Conservation (phyloP, 345 rosid species). For the Salix arbutifolia region DNA sequence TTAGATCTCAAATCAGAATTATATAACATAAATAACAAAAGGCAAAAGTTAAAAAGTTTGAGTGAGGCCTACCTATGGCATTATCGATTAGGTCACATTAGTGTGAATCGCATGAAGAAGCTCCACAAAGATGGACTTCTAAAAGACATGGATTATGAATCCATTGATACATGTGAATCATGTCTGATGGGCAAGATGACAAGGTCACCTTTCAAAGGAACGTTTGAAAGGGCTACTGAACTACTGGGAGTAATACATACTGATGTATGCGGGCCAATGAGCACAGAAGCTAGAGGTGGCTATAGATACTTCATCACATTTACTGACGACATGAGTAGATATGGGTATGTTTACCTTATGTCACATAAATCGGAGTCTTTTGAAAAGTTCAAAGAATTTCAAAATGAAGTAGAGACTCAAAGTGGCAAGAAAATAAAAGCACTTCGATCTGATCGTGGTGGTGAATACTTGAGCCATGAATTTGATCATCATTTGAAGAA, state of each 20-base stretch:
- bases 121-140: background rate
- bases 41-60: background rate
- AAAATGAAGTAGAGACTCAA: background rate
- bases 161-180: background rate
- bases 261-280: constrained; percentile 3
- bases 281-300: background rate
- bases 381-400: background rate
- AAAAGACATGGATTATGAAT: too few species aligned
- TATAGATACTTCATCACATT: background rate
- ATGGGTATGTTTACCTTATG: background rate
- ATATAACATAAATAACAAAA: background rate
- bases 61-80: background rate
- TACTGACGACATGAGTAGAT: background rate
- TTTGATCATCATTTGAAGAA: background rate
- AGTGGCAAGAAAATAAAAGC: background rate
- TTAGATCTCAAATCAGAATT: background rate
- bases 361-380: background rate
- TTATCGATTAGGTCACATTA: background rate
- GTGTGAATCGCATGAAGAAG: background rate
- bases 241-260: background rate
- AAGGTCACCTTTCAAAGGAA: background rate
- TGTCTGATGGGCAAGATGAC: background rate
- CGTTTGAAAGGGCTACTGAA: background rate
- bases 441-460: background rate
- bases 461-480: background rate